Evolutionary conservation across 2,329 filamentous ascomycete species (phyloP).

Genomic region (Colletotrichum incanum): DNA sequence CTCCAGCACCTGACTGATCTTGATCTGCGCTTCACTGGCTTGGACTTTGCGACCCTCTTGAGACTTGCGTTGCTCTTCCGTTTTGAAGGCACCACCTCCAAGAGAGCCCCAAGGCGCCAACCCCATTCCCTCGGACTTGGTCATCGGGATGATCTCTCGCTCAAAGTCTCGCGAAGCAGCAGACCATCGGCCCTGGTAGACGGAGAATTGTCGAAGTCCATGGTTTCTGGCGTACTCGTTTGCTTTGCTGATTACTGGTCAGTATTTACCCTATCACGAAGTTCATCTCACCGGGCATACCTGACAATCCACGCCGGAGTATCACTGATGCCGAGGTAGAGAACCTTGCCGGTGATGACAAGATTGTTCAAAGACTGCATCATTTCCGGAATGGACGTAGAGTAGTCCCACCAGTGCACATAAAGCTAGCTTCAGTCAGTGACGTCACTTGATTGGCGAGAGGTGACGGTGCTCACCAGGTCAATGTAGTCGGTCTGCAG

Average conservation of each 20-base stretch:
- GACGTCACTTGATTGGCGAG: constrained; percentile 1
- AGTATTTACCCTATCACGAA: constrained; percentile 12
- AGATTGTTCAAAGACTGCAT: constrained; percentile 79
- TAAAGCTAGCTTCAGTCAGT: constrained; percentile 61
- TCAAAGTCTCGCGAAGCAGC: constrained; percentile 77
- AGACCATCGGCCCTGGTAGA: constrained; percentile 79
- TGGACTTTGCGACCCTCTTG: constrained; percentile 55
- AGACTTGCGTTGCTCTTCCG: constrained; percentile 50
- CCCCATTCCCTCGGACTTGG: constrained; percentile 72
- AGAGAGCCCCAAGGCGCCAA: constrained; percentile 70
- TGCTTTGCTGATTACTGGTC: constrained; percentile 61
- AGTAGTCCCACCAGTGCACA: constrained; percentile 79
- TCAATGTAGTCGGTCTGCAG: constrained; percentile 80
- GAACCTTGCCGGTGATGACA: constrained; percentile 73
- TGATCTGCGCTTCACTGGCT: constrained; percentile 68
- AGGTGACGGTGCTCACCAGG: constrained; percentile 57
- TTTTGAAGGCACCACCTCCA: constrained; percentile 58
- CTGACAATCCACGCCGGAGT: constrained; percentile 79
- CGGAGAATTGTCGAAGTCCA: constrained; percentile 78
- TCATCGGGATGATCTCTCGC: constrained; percentile 80
- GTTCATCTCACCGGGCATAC: constrained; percentile 44
- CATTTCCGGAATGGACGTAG: constrained; percentile 75
- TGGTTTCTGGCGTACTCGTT: constrained; percentile 80
- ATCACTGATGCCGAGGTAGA: constrained; percentile 78
- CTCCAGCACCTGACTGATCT: constrained; percentile 63